These are phyloP conservation scores for Zostera marina DNA, from an alignment of 116 monocot species.

Conservation along the genomic window DNA sequence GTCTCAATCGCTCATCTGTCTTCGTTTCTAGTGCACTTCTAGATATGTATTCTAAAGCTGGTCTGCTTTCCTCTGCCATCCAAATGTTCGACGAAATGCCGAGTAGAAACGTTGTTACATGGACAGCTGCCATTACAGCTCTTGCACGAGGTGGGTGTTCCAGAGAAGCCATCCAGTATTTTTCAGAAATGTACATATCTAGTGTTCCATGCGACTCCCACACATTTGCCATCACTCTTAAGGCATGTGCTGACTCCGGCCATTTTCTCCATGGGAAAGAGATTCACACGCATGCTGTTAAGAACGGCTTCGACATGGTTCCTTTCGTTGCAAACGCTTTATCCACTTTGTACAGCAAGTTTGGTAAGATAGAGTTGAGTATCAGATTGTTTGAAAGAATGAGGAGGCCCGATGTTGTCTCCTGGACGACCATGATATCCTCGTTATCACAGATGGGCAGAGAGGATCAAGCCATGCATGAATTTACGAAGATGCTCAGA, in stretches of 20 bases:
- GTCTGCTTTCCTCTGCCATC: conserved; percentile 9
- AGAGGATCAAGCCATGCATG: conserved; percentile 21
- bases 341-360: conserved; percentile 46
- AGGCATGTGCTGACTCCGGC: conserved; percentile 44
- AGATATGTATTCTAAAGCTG: conserved; percentile 34
- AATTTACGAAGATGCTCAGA: conserved; percentile 32
- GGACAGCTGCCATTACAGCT: conserved; percentile 51
- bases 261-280: conserved; percentile 34
- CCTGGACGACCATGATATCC: conserved; percentile 79
- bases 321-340: conserved; percentile 63
- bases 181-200: conserved; percentile 28
- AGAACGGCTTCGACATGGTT: conserved; percentile 25
- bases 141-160: conserved; percentile 24
- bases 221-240: conserved; percentile 44
- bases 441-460: conserved; percentile 38
- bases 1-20: conserved; percentile 31
- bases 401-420: conserved; percentile 39
- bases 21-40: conserved; percentile 58
- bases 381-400: conserved; percentile 26
- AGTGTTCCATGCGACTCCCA: conserved; percentile 39
- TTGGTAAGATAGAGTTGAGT: conserved; percentile 13
- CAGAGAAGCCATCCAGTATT: conserved; percentile 26
- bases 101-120: conserved; percentile 47
- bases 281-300: conserved; percentile 37
- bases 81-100: conserved; percentile 70